phyloP scores from a whole-genome alignment of 768 basidiomycete species.

The Psilocybe cubensis region DNA sequence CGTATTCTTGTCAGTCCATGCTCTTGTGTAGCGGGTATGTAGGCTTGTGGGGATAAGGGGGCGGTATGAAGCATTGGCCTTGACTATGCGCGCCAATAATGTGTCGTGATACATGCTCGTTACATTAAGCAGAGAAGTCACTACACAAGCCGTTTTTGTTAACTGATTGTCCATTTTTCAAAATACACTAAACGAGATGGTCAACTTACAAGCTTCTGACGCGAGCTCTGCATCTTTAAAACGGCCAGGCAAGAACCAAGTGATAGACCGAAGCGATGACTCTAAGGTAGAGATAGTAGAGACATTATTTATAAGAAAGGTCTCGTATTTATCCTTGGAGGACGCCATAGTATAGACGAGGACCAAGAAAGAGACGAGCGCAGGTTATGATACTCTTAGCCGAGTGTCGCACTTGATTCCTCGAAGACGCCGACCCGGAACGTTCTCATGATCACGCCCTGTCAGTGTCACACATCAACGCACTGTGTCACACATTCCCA shows the following conservation, averaged over 20 bases:
- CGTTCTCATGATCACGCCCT: slow-evolving; percentile 18
- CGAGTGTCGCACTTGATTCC: slow-evolving; percentile 22
- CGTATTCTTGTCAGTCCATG: slow-evolving; percentile 74
- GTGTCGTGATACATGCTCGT: slow-evolving; percentile 96
- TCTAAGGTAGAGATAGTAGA: slow-evolving; percentile 88
- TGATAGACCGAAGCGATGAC: slow-evolving; percentile 84
- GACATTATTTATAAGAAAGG: slow-evolving; percentile 83
- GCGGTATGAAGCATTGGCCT: slow-evolving; percentile 67
- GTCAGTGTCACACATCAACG: slow-evolving; percentile 1
- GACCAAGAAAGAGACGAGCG: slow-evolving; percentile 12
- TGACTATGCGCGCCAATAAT: slow-evolving; percentile 70
- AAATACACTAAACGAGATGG: slow-evolving; percentile 6
- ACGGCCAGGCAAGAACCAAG: slow-evolving; percentile 94
- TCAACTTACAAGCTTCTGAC: slow-evolving; percentile 86
- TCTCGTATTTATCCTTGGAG: slow-evolving; percentile 74
- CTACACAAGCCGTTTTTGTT: slow-evolving; percentile 43
- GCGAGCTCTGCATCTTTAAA: slow-evolving; percentile 98
- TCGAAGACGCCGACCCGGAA: slow-evolving; percentile 20
- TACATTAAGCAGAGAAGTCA: slow-evolving; percentile 85
- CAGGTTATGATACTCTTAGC: slow-evolving; percentile 3
- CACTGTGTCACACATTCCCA: slow-evolving; percentile 18
- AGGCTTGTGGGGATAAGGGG: slow-evolving; percentile 76
- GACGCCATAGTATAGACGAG: slow-evolving; percentile 52
- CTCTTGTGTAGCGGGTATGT: slow-evolving; percentile 89
- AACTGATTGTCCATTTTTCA: neutral